These are phyloP conservation scores for Sarocladium kiliense DNA, from an alignment of 2,329 filamentous ascomycete genomes.

Conservation along the genomic window DNA sequence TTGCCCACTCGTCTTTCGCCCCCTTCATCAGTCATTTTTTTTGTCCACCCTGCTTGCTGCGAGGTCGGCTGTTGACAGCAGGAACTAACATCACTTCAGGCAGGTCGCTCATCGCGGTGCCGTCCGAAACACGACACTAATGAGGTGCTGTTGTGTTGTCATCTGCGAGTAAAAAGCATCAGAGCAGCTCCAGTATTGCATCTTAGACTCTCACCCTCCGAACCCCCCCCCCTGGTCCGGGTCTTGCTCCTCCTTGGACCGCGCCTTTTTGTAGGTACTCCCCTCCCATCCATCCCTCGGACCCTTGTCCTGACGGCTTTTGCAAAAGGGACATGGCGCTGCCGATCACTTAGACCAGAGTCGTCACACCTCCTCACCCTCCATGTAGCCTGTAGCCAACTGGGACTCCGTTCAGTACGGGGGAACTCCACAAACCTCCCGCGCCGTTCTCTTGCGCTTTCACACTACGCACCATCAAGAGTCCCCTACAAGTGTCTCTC, in stretches of 20 bases:
- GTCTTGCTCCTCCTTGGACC: not conserved
- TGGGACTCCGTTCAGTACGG: conserved; percentile 15
- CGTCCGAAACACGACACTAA: not conserved
- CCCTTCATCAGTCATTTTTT: not conserved
- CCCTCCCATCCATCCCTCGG: conserved; percentile 12
- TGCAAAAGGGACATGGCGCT: conserved; percentile 45
- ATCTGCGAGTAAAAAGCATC: not conserved
- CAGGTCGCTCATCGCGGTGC: not conserved
- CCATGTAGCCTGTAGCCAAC: conserved; percentile 13
- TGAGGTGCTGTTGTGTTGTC: not conserved
- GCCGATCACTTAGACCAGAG: conserved; percentile 50
- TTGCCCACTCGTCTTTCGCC: not conserved
- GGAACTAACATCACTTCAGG: conserved; percentile 2
- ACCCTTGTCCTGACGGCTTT: conserved; percentile 41
- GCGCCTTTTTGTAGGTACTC: not conserved
- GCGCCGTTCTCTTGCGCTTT: conserved; percentile 28
- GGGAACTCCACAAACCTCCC: conserved; percentile 31
- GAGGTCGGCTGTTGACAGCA: not conserved
- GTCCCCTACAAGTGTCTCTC: conserved; percentile 15
- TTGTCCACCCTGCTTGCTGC: not conserved
- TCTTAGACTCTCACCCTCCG: conserved; percentile 1
- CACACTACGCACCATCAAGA: conserved; percentile 11
- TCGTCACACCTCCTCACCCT: conserved; percentile 41
- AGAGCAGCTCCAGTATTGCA: not conserved
- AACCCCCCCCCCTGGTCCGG: conserved; percentile 1